Percentiles rank a stretch among this genome's conserved stretches.
Conservation (phyloP, 306 rosid species). For the Heteromeles arbutifolia region DNA sequence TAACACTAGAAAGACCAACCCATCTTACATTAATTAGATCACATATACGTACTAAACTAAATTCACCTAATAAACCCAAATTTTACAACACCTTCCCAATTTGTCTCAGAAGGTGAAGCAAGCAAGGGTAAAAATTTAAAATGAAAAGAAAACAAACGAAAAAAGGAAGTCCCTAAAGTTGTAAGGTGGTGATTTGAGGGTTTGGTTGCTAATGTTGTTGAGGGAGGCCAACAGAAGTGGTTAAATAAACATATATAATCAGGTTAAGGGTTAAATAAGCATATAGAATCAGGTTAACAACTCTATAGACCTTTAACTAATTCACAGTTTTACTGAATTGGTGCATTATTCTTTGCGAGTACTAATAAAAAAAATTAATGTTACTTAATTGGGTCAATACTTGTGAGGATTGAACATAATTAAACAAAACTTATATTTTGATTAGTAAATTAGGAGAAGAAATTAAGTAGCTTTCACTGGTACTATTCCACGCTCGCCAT, state of each 20-base stretch:
- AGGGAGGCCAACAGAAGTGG: background rate
- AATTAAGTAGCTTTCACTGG: background rate
- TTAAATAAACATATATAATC: background rate
- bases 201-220: conserved; percentile 2
- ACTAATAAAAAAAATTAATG: too few species aligned
- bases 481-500: background rate
- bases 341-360: too few species aligned
- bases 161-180: background rate
- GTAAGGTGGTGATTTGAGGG: background rate
- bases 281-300: background rate
- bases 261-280: too few species aligned
- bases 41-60: background rate
- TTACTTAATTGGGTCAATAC: background rate
- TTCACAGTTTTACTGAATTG: background rate
- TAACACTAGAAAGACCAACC: background rate
- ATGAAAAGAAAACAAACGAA: too few species aligned
- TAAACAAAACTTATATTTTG: background rate
- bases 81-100: background rate
- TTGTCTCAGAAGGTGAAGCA: background rate
- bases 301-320: background rate
- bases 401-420: background rate
- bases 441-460: background rate
- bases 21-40: background rate
- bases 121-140: background rate
- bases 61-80: background rate